These are phyloP conservation scores for Mycena latifolia DNA, from an alignment of 768 basidiomycete genomes.

Conservation along the genomic window DNA sequence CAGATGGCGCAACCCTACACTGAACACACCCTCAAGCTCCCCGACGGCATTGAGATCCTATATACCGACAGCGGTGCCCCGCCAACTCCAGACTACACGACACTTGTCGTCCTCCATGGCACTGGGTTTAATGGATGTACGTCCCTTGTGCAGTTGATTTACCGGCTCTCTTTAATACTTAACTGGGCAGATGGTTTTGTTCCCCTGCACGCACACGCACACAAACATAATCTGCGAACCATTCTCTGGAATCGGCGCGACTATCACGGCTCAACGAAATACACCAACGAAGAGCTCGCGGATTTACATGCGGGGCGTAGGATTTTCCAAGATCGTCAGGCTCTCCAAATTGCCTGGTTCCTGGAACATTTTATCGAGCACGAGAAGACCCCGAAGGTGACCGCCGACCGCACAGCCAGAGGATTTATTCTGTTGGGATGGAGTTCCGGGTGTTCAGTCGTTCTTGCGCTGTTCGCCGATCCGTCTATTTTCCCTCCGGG, in stretches of 20 bases:
- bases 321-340: constrained; percentile 44
- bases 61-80: constrained; percentile 50
- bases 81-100: constrained; percentile 48
- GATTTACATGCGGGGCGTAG: constrained; percentile 42
- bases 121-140: constrained; percentile 48
- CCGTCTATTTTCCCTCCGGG: constrained; percentile 38
- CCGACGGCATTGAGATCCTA: constrained; percentile 43
- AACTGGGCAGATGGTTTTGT: constrained; percentile 30
- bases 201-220: constrained; percentile 36
- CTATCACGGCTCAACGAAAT: constrained; percentile 49
- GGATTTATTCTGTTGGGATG: constrained; percentile 55
- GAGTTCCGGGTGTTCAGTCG: constrained; percentile 49
- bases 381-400: constrained; percentile 43
- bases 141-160: constrained; percentile 23
- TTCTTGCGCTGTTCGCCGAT: constrained; percentile 46
- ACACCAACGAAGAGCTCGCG: constrained; percentile 48
- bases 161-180: background rate
- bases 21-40: constrained; percentile 32
- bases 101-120: constrained; percentile 50
- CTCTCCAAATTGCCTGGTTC: constrained; percentile 43
- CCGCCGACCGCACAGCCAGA: constrained; percentile 41
- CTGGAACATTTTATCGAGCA: constrained; percentile 44
- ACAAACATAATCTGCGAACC: constrained; percentile 41
- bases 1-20: constrained; percentile 8
- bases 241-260: constrained; percentile 48